Evolutionary conservation across 106 monocot genomes (phyloP), one percentile per base, ranked within the genome.

Genomic region (Chionographis japonica): DNA sequence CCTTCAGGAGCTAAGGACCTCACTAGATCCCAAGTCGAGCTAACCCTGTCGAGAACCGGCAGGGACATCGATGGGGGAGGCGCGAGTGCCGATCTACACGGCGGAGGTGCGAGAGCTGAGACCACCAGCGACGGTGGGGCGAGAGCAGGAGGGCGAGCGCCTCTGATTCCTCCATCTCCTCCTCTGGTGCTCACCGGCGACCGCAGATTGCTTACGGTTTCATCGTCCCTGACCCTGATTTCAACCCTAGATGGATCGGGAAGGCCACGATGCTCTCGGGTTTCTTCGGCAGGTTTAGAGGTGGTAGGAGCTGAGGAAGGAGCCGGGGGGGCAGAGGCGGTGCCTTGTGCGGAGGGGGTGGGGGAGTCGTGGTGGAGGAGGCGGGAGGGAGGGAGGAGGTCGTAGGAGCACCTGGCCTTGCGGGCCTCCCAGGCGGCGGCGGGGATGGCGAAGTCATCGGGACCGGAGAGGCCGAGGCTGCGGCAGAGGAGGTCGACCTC

Each of bases 371-470:
- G 40, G 11, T 62, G 4, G 40, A 69, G 52, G 2, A 75, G 78
- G 6, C 82, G 64, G 18, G 82, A 76, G 4, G 19, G 68, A 15
- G 75, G 82, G 41, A 86, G 73, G 40, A 66, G 39, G 7, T 78
- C 75, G 49, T 60, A 40, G 18, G 73, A 35, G 0, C 68, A 53
- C 8, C 72, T 69, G 57, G 42, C 53, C 74, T 77, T 84, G 40
- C 68, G 61, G 37, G 82, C 84, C 71, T 87, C 91, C 82, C 84
- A 86, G 19, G 55, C 73, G 2, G 66, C 83, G 15, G 51, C 51
- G 7, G 84, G 66, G 56, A 91, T 82, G 43, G 81, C 81, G 77
- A 91, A 87, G 59, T 84, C 91, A 66, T 91, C 91, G 15, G 87
- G 91, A 1, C 84, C 82, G 17, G 70, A 71, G n/a, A 91, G 65